Conservation (phyloP, 2,329 filamentous ascomycete genomes). For the Fonsecaea nubica region DNA sequence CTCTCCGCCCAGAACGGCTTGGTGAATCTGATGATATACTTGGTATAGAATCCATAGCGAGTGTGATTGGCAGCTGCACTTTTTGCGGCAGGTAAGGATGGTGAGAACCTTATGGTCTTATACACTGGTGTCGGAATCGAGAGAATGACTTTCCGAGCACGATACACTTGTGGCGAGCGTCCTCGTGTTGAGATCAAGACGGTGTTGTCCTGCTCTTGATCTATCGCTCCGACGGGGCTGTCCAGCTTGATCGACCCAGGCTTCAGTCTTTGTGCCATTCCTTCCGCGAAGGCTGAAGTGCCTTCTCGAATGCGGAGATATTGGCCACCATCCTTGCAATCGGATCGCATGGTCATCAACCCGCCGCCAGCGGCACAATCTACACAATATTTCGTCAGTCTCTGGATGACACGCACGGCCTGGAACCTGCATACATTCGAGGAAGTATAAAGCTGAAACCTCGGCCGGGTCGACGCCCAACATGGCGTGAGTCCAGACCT, state of each 20-base stretch:
- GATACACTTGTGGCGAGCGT: slow-evolving; percentile 39
- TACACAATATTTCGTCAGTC: background rate
- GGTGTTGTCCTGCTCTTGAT: slow-evolving; percentile 41
- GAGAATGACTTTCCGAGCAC: slow-evolving; percentile 56
- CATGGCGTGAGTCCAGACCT: slow-evolving; percentile 53
- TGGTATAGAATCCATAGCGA: slow-evolving; percentile 58
- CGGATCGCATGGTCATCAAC: slow-evolving; percentile 60
- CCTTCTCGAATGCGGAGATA: slow-evolving; percentile 59
- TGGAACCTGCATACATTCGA: slow-evolving; percentile 53
- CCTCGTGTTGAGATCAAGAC: slow-evolving; percentile 29
- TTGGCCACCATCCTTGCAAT: slow-evolving; percentile 60
- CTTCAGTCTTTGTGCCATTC: slow-evolving; percentile 48
- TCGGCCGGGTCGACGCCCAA: slow-evolving; percentile 59
- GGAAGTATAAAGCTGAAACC: slow-evolving; percentile 60
- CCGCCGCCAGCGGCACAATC: slow-evolving; percentile 61
- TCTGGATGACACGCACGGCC: background rate
- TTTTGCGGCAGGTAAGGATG: slow-evolving; percentile 54
- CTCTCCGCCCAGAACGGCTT: slow-evolving; percentile 53
- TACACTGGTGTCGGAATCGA: slow-evolving; percentile 58
- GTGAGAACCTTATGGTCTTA: slow-evolving; percentile 56
- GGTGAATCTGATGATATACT: slow-evolving; percentile 56
- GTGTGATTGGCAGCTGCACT: slow-evolving; percentile 46
- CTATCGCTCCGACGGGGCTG: slow-evolving; percentile 44
- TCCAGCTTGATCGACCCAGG: slow-evolving; percentile 41
- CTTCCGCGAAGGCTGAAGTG: slow-evolving; percentile 52